These are phyloP conservation scores for Zoysia japonica DNA, from an alignment of 176 grass and related monocot genomes.

Conservation along the genomic window DNA sequence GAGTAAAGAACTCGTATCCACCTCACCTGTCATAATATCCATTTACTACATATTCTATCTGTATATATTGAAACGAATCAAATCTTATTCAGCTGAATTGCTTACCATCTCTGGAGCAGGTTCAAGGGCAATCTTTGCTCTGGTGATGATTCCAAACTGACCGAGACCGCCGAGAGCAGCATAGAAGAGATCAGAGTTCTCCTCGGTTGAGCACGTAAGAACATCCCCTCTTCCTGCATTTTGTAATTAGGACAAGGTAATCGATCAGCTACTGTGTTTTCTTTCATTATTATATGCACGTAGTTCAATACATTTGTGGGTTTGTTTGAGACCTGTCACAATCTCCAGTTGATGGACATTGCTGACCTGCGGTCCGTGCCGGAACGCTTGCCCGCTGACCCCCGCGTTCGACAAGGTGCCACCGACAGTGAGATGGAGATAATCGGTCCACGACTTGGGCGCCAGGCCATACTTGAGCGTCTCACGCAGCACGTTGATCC, in stretches of 20 bases:
- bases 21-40: constrained; percentile 55
- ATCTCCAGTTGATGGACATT: constrained; percentile 91
- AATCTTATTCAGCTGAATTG: not conserved
- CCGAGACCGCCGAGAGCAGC: constrained; percentile 80
- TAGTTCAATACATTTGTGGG: constrained; percentile 7
- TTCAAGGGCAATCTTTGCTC: constrained; percentile 78
- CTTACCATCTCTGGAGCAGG: constrained; percentile 91
- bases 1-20: constrained; percentile 95
- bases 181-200: constrained; percentile 86
- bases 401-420: constrained; percentile 85
- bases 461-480: constrained; percentile 73
- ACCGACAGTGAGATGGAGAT: constrained; percentile 85
- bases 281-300: not conserved
- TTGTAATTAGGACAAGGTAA: not conserved
- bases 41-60: not conserved
- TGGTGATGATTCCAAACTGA: constrained; percentile 91
- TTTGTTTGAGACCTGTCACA: constrained; percentile 75
- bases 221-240: constrained; percentile 80
- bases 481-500: constrained; percentile 87
- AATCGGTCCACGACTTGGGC: constrained; percentile 93
- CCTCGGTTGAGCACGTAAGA: constrained; percentile 62
- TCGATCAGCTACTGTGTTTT: constrained; percentile 12
- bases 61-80: not conserved
- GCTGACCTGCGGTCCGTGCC: constrained; percentile 87
- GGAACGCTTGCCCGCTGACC: constrained; percentile 87